phyloP scores from a whole-genome alignment of 2,329 filamentous ascomycete species.

The Huntiella abstrusa region DNA sequence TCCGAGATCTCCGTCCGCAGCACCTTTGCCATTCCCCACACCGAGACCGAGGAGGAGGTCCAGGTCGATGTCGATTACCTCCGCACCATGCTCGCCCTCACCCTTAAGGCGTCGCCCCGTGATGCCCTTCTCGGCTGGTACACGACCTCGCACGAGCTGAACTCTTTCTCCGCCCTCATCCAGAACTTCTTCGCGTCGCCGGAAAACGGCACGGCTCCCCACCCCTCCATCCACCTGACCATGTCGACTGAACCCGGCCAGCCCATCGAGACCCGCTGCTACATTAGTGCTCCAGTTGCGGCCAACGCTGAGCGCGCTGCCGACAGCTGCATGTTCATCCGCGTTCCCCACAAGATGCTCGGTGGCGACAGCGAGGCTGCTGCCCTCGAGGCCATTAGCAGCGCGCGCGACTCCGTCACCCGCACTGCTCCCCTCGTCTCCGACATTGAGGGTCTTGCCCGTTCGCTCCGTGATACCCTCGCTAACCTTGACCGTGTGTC shows the following conservation, averaged over 20 bases:
- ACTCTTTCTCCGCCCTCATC: conserved; percentile 95
- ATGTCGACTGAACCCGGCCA: conserved; percentile 77
- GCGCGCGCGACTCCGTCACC: conserved; percentile 61
- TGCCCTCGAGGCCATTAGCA: conserved; percentile 63
- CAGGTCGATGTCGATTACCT: conserved; percentile 99
- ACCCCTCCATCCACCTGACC: conserved; percentile 94
- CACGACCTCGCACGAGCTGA: conserved; percentile 87
- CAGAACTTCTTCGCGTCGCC: conserved; percentile 98
- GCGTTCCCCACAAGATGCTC: conserved; percentile 84
- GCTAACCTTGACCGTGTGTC: conserved; percentile 79
- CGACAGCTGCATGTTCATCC: conserved; percentile 93
- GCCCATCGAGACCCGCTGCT: conserved; percentile 77
- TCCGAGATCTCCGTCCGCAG: conserved; percentile 90
- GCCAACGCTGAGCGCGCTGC: conserved; percentile 87
- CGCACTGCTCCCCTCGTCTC: conserved; percentile 56
- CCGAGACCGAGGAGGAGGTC: conserved; percentile 91
- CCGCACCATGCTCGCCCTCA: conserved; percentile 94
- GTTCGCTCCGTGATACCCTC: conserved; percentile 70
- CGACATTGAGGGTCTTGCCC: conserved; percentile 77
- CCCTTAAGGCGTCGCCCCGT: conserved; percentile 82
- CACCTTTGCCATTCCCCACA: conserved; percentile 95
- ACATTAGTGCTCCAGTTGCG: conserved; percentile 88
- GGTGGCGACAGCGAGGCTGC: conserved; percentile 56
- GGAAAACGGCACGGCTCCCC: conserved; percentile 89
- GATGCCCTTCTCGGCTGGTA: conserved; percentile 97